Base-by-base conservation (phyloP, 805 yeast genomes). In the Kuraishia ogatae region DNA sequence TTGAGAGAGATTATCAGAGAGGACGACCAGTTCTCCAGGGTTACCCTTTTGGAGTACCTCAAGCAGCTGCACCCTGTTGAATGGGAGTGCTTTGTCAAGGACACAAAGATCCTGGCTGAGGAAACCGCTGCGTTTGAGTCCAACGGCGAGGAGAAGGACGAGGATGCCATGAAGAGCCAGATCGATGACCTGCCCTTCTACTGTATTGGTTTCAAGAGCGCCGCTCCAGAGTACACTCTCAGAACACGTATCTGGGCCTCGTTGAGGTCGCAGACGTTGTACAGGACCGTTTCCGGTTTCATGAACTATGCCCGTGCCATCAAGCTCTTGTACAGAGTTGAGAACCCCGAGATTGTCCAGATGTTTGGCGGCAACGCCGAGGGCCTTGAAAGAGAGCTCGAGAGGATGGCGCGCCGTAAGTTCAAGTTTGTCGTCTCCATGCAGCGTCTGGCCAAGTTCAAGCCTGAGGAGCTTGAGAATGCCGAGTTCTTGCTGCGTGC, bases 181-280 rank as follows among this genome's bases (percentile, higher is more conserved):
- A 85, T 87, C 66, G 96, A 88, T 69, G 97, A 92, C 65, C 75
- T 89, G 65, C 97, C 97, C 56, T 93, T 90, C 76, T 90, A 89
- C 77, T 89, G 96, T 71, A 88, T 93, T 68, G 99, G 98, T 71
- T 93, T 90, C 84, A 93, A 94, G 75, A 84, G 96, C 64, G 97
- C 97, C 64, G 96, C 97, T 57, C 97, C 97, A 46, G 97, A 92
- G 70, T 94, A 89, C 75, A 89, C 96, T 55, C 76, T 94, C 67
- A 85, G 99, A 76, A 94, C 98, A 10, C 82, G 99, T 76, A 90
- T 93, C 63, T 93, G 99, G 99, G 99, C 99, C 48, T 93, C 98
- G 26, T 81, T 94, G 65, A 84, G 99, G 74, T 87, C 97, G 48
- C 99, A 93, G 78, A 94, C 99, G 39, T 77, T 93, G 65, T 93